Evolutionary conservation across 73 alveolate genomes (phyloP).

Genomic region (Paraurostyla sp.): DNA sequence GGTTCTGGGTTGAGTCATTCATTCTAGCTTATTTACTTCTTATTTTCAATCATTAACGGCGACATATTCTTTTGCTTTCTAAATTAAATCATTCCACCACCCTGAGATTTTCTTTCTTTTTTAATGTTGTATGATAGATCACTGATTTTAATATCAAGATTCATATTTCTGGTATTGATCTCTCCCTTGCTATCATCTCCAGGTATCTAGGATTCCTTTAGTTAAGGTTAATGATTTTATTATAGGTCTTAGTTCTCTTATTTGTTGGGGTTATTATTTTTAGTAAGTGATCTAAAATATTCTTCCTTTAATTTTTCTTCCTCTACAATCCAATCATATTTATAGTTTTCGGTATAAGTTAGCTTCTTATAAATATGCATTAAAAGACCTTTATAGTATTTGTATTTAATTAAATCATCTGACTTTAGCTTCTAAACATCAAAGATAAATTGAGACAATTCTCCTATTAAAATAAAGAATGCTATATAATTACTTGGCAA

Average conservation of each 20-base stretch:
- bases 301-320: background rate
- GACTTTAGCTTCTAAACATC: conserved; percentile 25
- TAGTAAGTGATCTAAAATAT: conserved; percentile 10
- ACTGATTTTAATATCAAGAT: conserved; percentile 2
- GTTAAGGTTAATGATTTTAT: background rate
- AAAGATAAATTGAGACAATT: background rate
- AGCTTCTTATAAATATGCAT: background rate
- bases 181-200: background rate
- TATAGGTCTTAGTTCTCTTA: background rate
- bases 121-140: background rate
- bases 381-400: conserved; percentile 19
- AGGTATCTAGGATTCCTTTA: background rate
- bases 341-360: conserved; percentile 10
- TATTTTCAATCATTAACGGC: background rate
- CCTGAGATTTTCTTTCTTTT: background rate
- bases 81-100: background rate
- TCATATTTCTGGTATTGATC: conserved; percentile 3
- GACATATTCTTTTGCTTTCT: background rate
- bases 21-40: background rate
- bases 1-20: background rate
- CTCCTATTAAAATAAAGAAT: background rate
- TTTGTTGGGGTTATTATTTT: background rate
- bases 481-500: conserved; percentile 7
- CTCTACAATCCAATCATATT: conserved; percentile 30
- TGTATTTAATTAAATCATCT: conserved; percentile 11